Evolutionary conservation across 2,329 filamentous ascomycete genomes (phyloP).

Genomic region (Botrytis porri): DNA sequence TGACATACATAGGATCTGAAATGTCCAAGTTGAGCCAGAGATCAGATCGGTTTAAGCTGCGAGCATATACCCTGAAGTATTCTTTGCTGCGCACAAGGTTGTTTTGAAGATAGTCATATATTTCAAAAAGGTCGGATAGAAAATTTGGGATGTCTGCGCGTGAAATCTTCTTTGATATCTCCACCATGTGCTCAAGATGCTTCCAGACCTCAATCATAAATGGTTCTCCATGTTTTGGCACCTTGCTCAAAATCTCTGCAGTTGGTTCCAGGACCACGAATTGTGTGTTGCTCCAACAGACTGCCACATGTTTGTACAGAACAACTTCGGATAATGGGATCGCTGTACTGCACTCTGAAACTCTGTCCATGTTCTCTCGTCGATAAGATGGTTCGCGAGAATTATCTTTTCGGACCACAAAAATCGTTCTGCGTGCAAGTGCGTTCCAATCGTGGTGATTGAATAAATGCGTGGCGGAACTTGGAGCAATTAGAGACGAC

Average conservation of each 20-base stretch:
- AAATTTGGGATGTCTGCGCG: conserved; percentile 22
- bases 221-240: conserved; percentile 18
- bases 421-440: conserved; percentile 23
- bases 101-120: conserved; percentile 31
- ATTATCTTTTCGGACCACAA: conserved; percentile 23
- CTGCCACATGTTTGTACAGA: conserved; percentile 20
- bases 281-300: conserved; percentile 33
- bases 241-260: conserved; percentile 18
- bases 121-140: conserved; percentile 25
- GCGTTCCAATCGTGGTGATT: conserved; percentile 8
- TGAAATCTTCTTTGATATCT: conserved; percentile 20
- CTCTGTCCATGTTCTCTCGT: conserved; percentile 21
- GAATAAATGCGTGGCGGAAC: conserved; percentile 15
- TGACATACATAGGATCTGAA: not conserved
- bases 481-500: conserved; percentile 21
- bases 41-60: not conserved
- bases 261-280: conserved; percentile 26
- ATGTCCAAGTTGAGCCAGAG: conserved; percentile 30
- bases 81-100: conserved; percentile 16
- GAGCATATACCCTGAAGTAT: not conserved
- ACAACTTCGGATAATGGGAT: conserved; percentile 27
- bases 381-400: conserved; percentile 23
- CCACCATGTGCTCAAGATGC: conserved; percentile 28
- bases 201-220: conserved; percentile 24
- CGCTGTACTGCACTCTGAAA: conserved; percentile 17